Evolutionary conservation across 345 rosid species (phyloP).

Genomic region (Populus pruinosa): DNA sequence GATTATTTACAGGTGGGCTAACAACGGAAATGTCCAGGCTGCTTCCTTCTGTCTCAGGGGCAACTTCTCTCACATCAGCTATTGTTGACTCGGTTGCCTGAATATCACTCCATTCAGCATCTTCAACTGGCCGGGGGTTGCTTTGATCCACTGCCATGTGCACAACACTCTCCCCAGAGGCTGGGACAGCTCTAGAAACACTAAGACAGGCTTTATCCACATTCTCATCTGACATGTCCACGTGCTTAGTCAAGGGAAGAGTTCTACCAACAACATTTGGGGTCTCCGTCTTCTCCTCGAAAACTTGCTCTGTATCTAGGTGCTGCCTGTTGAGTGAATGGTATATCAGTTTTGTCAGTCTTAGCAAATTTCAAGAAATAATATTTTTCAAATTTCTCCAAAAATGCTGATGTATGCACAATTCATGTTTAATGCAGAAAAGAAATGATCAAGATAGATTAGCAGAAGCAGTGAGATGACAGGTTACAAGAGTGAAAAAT

Average conservation of each 20-base stretch:
- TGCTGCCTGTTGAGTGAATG: constrained; percentile 54
- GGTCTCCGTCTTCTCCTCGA: constrained; percentile 65
- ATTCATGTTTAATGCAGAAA: neutral
- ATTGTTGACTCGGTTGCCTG: constrained; percentile 81
- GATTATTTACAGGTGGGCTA: constrained; percentile 38
- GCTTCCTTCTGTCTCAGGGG: constrained; percentile 55
- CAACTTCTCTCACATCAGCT: constrained; percentile 75
- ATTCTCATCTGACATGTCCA: constrained; percentile 62
- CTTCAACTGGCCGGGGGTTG: constrained; percentile 52
- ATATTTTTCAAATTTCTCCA: neutral
- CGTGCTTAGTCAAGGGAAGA: constrained; percentile 60
- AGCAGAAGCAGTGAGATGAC: neutral
- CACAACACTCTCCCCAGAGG: constrained; percentile 54
- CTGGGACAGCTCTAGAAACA: constrained; percentile 49
- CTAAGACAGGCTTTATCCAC: constrained; percentile 89
- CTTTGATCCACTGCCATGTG: constrained; percentile 58
- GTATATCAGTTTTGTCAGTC: neutral
- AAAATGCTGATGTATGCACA: neutral
- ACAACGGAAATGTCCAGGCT: constrained; percentile 80
- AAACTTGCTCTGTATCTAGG: constrained; percentile 71
- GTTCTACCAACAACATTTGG: constrained; percentile 37
- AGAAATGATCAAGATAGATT: neutral
- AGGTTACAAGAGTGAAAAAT: neutral
- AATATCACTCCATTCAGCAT: constrained; percentile 77
- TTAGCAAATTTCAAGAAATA: neutral